Conservation (phyloP, 2,329 filamentous ascomycete genomes). For the Pseudogymnoascus verrucosus region DNA sequence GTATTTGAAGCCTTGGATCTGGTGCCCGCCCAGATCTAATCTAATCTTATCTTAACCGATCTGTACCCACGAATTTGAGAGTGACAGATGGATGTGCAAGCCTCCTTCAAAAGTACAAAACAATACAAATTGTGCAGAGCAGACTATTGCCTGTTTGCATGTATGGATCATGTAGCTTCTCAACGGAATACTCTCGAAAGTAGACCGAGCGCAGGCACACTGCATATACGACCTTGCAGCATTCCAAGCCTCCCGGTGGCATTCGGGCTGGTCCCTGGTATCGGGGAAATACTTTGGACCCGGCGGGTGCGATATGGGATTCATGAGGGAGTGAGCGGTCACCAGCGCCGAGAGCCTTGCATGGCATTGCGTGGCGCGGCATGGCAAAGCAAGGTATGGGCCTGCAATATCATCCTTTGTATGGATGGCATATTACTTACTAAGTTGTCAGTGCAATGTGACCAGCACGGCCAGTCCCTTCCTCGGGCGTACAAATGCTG, state of each 20-base stretch:
- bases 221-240: slow-evolving; percentile 1
- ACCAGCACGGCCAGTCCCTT: background rate
- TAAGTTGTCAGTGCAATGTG: background rate
- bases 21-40: background rate
- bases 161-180: background rate
- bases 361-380: background rate
- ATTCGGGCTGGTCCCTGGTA: slow-evolving; percentile 6
- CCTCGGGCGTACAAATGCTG: background rate
- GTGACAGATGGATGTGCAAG: background rate
- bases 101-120: background rate
- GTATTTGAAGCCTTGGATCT: background rate
- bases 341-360: background rate
- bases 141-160: background rate
- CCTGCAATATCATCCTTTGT: background rate
- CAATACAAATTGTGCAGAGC: background rate
- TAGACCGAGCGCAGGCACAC: background rate
- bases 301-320: background rate
- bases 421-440: background rate
- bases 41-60: background rate
- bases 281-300: background rate
- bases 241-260: background rate
- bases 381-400: background rate
- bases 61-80: background rate
- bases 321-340: background rate
- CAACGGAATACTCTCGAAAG: background rate